A percentile compares a stretch with the other conserved stretches of the same genome.
phyloP scores from a whole-genome alignment of 306 rosid species.

The Calophaca sinica region DNA sequence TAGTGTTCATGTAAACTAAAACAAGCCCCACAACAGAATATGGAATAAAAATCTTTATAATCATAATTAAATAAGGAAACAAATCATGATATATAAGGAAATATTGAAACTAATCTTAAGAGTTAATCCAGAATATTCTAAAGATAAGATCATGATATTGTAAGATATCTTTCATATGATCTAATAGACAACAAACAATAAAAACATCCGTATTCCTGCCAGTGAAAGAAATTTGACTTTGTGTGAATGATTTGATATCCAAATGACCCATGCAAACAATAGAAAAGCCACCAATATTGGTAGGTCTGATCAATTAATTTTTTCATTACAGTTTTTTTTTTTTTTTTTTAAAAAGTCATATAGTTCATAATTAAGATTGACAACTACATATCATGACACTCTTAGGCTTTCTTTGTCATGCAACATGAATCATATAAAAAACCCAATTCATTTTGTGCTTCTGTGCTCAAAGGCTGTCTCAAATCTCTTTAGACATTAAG shows the following conservation, averaged over 20 bases:
- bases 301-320: conserved; percentile 11
- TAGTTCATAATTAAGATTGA: conserved; percentile 14
- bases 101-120: neutral
- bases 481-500: neutral
- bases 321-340: neutral
- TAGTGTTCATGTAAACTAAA: conserved; percentile 29
- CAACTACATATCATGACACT: conserved; percentile 27
- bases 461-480: conserved; percentile 7
- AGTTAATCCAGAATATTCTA: neutral
- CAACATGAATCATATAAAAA: conserved; percentile 31
- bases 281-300: conserved; percentile 34
- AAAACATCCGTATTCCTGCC: neutral
- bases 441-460: conserved; percentile 21
- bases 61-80: conserved; percentile 13
- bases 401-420: conserved; percentile 21
- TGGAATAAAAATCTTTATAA: conserved; percentile 29
- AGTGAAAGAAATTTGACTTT: neutral
- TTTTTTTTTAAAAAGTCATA: neutral
- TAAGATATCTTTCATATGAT: neutral
- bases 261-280: conserved; percentile 20
- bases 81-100: neutral
- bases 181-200: neutral
- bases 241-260: conserved; percentile 17
- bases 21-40: conserved; percentile 35
- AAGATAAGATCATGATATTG: neutral